These are phyloP conservation scores for Colletotrichum endophyticum DNA, from an alignment of 2,329 filamentous ascomycete species.

Conservation along the genomic window DNA sequence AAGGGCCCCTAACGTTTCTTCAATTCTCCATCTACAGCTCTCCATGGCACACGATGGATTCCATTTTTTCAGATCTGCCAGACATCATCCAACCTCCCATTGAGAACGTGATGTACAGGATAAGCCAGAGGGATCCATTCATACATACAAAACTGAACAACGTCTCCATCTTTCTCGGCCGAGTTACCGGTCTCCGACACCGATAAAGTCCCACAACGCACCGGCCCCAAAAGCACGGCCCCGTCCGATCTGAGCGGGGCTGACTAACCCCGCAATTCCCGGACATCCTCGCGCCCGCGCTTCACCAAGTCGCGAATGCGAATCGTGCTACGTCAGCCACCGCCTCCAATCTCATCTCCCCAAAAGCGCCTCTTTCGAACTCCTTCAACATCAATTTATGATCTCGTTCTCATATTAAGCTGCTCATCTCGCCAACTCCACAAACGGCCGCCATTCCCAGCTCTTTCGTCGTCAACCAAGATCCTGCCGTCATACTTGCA, in stretches of 20 bases:
- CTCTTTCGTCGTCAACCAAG: accelerated
- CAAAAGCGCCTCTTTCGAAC: background rate
- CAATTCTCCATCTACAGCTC: too few species aligned
- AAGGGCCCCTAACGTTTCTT: too few species aligned
- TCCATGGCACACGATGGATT: too few species aligned
- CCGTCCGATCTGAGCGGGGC: background rate
- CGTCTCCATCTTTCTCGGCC: background rate
- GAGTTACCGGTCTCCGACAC: background rate
- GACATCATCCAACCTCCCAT: accelerated
- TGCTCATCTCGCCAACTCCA: background rate
- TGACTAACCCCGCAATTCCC: background rate
- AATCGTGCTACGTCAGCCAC: background rate
- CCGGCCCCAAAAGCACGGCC: background rate
- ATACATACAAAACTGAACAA: accelerated
- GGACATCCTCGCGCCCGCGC: background rate
- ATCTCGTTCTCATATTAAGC: accelerated
- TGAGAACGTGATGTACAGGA: background rate
- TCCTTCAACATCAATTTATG: background rate
- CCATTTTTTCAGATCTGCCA: too few species aligned
- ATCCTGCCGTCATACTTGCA: too few species aligned
- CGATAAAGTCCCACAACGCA: background rate
- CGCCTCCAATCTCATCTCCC: background rate
- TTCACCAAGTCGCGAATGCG: background rate
- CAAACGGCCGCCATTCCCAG: background rate
- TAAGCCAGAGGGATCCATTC: background rate